Evolutionary conservation across 768 basidiomycete species (phyloP), one percentile per base, ranked within the genome.

Genomic region (Lentinus tigrinus): DNA sequence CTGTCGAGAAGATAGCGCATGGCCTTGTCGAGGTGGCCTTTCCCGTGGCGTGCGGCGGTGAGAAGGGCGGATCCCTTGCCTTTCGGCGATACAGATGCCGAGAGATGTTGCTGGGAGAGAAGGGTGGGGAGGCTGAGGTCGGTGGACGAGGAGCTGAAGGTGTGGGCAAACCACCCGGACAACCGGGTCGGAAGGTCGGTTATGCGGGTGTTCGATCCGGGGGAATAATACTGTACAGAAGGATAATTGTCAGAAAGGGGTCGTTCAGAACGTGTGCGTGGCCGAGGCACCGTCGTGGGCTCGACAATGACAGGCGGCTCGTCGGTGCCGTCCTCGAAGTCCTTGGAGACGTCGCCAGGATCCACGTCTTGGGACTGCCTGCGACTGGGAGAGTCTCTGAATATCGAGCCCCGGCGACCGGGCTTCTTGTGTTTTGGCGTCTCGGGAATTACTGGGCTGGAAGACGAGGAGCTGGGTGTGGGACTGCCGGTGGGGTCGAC

Each of bases 1-100:
- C 85, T 84, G 74, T 98, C 95, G 60, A 96, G 80, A n/a, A 98
- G 77, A 73, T 94, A 92, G 44, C 93, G 80, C 78, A 94, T 85
- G 3, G 89, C 91, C 70, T 89, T 90, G 75, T 91, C 90, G 49
- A 91, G 72, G 57, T 88, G 86, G 23, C 85, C 87, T 64, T 87
- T 88, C 40, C 89, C 85, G 65, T 88, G 83, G 65, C 85, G 87
- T 2, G 87, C 88, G 0, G 86, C 88, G 1, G 84, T 81, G 48
- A 91, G 76, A 13, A 91, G 75, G 0, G 85, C 79, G 17, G 75
- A 75, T 1, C 73, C 60, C 67, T 81, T 81, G 57, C 72, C 56
- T 66, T 79, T 82, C 44, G 83, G 78, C 1, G 75, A 76, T 38
- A 59, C 62, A 0, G 73, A 39, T 6, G 66, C 52, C 16, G 73